Conservation (phyloP, 208 protist species). For the Trypanosomatidae sp. region DNA sequence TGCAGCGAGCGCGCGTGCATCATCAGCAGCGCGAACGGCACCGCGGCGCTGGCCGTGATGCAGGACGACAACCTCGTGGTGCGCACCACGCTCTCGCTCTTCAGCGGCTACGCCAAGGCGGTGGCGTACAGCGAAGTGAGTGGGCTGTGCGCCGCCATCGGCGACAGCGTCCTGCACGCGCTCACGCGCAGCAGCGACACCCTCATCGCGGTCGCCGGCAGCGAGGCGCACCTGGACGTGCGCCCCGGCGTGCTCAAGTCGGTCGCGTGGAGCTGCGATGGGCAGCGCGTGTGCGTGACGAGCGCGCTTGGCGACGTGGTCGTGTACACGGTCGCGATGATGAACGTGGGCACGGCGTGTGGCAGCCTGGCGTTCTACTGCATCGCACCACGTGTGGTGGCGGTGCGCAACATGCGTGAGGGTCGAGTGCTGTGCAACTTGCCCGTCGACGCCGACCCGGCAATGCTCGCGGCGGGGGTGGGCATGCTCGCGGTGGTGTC, state of each 20-base stretch:
- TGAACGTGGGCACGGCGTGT: conserved; percentile 56
- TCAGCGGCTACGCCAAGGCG: conserved; percentile 11
- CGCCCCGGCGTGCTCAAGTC: conserved; percentile 3
- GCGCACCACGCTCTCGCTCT: conserved; percentile 11
- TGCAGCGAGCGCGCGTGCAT: conserved; percentile 20
- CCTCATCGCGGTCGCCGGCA: conserved; percentile 13
- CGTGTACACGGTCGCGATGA: conserved; percentile 69
- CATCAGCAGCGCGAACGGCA: conserved; percentile 40
- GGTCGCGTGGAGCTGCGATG: conserved; percentile 85
- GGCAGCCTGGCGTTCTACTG: conserved; percentile 74
- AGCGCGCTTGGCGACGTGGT: conserved; percentile 64
- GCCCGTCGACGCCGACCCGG: conserved; percentile 74
- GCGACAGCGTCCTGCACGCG: conserved; percentile 33
- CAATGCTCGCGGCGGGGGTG: conserved; percentile 71
- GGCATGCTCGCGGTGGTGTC: conserved; percentile 74
- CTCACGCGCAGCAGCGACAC: conserved; percentile 39
- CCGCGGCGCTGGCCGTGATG: conserved; percentile 28
- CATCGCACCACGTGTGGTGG: conserved; percentile 71
- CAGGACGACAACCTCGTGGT: conserved; percentile 23
- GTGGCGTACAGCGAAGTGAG: conserved; percentile 33
- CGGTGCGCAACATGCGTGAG: conserved; percentile 69
- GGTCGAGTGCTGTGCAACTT: conserved; percentile 49
- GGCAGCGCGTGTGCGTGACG: conserved; percentile 73
- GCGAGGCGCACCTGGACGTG: conserved; percentile 7
- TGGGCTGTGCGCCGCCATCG: conserved; percentile 23